A percentile compares a stretch with the other conserved stretches of the same genome.
Conservation (phyloP, 257 asterid species). For the Nicotiana sylvestris region DNA sequence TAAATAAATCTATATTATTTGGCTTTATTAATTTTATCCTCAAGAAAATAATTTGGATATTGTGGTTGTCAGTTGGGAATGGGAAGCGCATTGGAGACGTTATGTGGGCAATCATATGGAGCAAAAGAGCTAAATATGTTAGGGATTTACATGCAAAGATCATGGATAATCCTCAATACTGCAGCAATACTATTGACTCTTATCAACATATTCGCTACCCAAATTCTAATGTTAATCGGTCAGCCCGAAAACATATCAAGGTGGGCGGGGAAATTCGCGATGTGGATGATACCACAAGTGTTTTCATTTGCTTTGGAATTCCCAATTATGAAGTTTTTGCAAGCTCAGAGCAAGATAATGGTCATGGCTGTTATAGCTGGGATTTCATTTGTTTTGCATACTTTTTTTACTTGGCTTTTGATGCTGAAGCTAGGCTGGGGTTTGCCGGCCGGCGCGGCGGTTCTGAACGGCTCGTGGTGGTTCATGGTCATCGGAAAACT, state of each 20-base stretch:
- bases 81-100: constrained; percentile 23
- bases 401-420: constrained; percentile 13
- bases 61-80: constrained; percentile 12
- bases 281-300: constrained; percentile 23
- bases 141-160: constrained; percentile 23
- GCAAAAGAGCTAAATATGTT: constrained; percentile 13
- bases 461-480: constrained; percentile 16
- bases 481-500: constrained; percentile 9
- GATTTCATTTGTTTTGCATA: background rate
- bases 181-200: background rate
- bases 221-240: constrained; percentile 3
- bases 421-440: constrained; percentile 16
- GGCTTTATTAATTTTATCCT: background rate
- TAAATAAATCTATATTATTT: background rate
- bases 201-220: constrained; percentile 10
- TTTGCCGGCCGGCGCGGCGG: constrained; percentile 8
- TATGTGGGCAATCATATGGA: constrained; percentile 25
- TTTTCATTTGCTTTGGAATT: constrained; percentile 8
- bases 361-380: constrained; percentile 12
- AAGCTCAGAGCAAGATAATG: constrained; percentile 19
- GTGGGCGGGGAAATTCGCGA: constrained; percentile 6
- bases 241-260: background rate
- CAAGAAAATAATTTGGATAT: background rate
- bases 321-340: constrained; percentile 15
- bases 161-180: constrained; percentile 14